Base-by-base conservation (phyloP, 495 filamentous ascomycete genomes). In the Hyaloscypha finlandica region DNA sequence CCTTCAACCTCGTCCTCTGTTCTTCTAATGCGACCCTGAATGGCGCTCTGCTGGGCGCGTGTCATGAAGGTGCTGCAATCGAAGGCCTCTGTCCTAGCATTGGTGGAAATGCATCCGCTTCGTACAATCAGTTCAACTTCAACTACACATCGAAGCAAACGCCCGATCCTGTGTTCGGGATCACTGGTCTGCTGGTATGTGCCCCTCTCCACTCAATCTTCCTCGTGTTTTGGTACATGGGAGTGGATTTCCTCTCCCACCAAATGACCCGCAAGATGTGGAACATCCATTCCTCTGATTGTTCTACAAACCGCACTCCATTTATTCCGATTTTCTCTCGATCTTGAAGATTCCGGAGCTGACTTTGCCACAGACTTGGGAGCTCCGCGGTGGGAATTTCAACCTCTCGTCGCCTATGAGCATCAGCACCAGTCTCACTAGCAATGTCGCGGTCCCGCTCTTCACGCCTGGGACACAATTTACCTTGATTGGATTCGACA, bases 1-100 rank as follows among this genome's bases (percentile, higher is more conserved):
- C 80, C 30, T 84, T 83, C 73, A 64, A 59, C 58, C 78, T 84
- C 52, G 68, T 75, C 45, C 59, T 84, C 57, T 63, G 67, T 69
- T 62, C 67, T 3, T 5, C 59, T 35, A 62, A 74, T 33, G 63
- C 68, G 11, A 71, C 74, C 9, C 45, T 78, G 48, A 72, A 71
- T 54, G 78, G 80, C 71, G 73, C 71, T 4, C 72, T 74, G 59
- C 78, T 84, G 42, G 52, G 52, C 6, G 73, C 85, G 35, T 88
- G 86, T 75, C 85, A 87, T 68, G 73, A 81, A 30, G 86, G 86
- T 12, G 84, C 85, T 42, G 84, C 80, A 20, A 83, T 74, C 61
- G 80, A 85, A 66, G 80, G 77, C 11, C 76, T 88, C 45, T 89
- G 85, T 73, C 68, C 82, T 63, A 4, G 9, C 16, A 64, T 62